Conservation (phyloP, 106 monocot species). For the Cymbidium sinense region DNA sequence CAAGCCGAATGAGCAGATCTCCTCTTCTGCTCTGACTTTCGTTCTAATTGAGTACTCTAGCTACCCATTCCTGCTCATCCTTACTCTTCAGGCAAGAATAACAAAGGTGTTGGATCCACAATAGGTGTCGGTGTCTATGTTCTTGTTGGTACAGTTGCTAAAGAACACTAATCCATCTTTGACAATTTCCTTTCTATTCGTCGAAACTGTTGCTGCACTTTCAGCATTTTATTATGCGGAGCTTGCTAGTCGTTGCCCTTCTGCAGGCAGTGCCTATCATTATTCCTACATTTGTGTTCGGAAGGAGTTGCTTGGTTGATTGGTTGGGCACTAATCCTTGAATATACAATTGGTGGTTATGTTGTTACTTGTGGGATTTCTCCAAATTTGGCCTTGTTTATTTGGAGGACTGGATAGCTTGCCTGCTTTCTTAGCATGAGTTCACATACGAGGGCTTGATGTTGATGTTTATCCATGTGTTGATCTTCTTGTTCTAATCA, state of each 20-base stretch:
- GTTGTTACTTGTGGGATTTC: conserved; percentile 95
- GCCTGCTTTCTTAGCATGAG: conserved; percentile 62
- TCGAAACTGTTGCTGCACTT: conserved; percentile 91
- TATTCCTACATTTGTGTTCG: conserved; percentile 98
- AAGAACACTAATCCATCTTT: conserved; percentile 85
- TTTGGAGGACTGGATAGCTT: conserved; percentile 88
- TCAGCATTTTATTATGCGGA: conserved; percentile 99
- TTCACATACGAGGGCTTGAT: conserved; percentile 60
- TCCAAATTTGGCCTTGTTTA: conserved; percentile 75
- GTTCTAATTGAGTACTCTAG: too few relatives aligned
- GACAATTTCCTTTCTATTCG: conserved; percentile 93
- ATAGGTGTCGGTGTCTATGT: conserved; percentile 99
- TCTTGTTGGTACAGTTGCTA: conserved; percentile 93
- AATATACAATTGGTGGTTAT: conserved; percentile 92
- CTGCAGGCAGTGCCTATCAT: conserved; percentile 97
- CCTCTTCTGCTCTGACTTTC: too few relatives aligned
- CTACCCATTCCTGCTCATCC: too few relatives aligned
- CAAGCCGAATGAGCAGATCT: too few relatives aligned
- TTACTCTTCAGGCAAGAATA: too few relatives aligned
- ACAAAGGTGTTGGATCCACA: conserved; percentile 94
- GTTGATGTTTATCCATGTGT: conserved; percentile 87
- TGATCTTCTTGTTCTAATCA: conserved; percentile 63
- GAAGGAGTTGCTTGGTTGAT: conserved; percentile 96
- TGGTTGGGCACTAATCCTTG: conserved; percentile 94
- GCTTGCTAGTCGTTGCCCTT: conserved; percentile 96